Base-by-base conservation (phyloP, 2,329 filamentous ascomycete species). In the Aspergillus arachidicola region DNA sequence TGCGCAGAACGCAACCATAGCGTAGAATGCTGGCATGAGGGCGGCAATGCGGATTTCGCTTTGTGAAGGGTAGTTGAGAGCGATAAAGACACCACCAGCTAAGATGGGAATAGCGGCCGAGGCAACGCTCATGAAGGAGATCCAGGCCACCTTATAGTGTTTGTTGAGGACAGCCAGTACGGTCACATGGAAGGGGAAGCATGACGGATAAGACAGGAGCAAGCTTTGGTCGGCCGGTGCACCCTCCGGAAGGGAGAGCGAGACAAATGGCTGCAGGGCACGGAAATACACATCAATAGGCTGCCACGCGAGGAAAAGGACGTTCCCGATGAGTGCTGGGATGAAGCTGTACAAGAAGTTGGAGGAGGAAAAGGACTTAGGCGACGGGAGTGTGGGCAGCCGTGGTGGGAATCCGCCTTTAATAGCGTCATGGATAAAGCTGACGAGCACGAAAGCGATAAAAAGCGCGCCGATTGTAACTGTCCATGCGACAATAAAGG, bases 301-400 rank as follows among this genome's bases (percentile, higher is more conserved):
- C 57, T 88, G 81, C 79, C 86, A 85, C 58, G 81, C 76, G 26
- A 89, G 84, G 72, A 88, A 87, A 50, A 88, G 79, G 36, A 88
- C 71, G 59, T 83, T 86, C 1, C 84, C 87, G 46, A 89, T 83
- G 4, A 88, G 62, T 0, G 83, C 79, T 0, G 87, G 87, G 23
- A 90, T 73, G 67, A 90, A 89, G 67, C 85, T 87, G 80, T 93
- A 97, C 57, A 97, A 80, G 79, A 97, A 97, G 77, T 97, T 93
- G 57, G 93, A 92, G 0, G 91, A 83, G 1, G 92, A 96, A 77
- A 96, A 97, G 21, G 90, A 91, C 30, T 81, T 82, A 0, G 78
- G 71, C 4, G 85, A 81, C 1, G 92, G 87, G 3, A 82, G 80
- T 0, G 89, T 87, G 11, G 83, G 80, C 1, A 97, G 80, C 7